Evolutionary conservation across 2,329 filamentous ascomycete species (phyloP).

Genomic region (Dendryphion nanum): DNA sequence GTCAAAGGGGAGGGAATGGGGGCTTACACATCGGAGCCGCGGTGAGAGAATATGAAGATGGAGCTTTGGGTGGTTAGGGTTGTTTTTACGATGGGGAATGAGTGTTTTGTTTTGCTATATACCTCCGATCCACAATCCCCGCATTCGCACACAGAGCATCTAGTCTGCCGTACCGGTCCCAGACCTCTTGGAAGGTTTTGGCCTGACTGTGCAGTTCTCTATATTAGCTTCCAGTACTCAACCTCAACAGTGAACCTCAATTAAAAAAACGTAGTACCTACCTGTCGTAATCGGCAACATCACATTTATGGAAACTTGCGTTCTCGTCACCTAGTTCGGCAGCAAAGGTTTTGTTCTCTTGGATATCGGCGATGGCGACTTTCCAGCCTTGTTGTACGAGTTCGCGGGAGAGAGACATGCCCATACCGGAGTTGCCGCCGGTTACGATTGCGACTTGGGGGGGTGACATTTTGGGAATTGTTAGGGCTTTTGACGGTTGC

Average conservation of each 20-base stretch:
- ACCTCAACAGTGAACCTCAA: background rate
- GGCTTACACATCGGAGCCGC: conserved; percentile 22
- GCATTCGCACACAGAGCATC: conserved; percentile 54
- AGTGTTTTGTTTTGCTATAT: background rate
- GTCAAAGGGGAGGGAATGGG: no score
- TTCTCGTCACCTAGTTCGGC: conserved; percentile 24
- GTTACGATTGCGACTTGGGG: conserved; percentile 26
- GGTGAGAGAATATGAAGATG: conserved; percentile 45
- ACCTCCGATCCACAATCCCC: conserved; percentile 47
- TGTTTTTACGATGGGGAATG: no score
- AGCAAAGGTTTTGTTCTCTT: conserved; percentile 18
- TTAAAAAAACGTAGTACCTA: conserved; percentile 1
- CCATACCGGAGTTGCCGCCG: conserved; percentile 28
- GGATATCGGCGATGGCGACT: conserved; percentile 28
- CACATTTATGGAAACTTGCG: conserved; percentile 17
- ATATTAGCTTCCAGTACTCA: background rate
- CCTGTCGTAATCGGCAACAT: conserved; percentile 30
- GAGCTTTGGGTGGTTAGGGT: no score
- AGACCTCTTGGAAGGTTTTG: conserved; percentile 45
- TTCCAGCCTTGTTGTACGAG: conserved; percentile 25
- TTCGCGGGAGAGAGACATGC: conserved; percentile 15
- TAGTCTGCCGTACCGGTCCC: conserved; percentile 45
- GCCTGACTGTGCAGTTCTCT: conserved; percentile 40
- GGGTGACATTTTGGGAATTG: no score
- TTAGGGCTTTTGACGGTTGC: no score